These are phyloP conservation scores for Fusarium sp. DNA, from an alignment of 2,329 filamentous ascomycete species.

Conservation along the genomic window DNA sequence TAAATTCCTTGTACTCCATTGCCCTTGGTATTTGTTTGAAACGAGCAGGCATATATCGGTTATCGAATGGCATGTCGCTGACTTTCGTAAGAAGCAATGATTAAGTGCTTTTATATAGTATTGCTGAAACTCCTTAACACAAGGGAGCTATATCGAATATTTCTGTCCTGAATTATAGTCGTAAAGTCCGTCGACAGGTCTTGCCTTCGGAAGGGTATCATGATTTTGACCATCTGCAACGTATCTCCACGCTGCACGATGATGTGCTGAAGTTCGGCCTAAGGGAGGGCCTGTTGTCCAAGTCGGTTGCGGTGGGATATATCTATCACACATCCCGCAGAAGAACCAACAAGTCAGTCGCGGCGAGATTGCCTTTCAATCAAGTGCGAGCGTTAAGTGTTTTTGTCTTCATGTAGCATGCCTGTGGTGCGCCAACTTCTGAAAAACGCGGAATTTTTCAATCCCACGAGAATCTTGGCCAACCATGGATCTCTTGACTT, in stretches of 20 bases:
- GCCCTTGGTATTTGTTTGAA: background rate
- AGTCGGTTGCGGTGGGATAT: conserved; percentile 39
- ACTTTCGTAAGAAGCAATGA: conserved; percentile 18
- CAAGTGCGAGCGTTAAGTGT: conserved; percentile 39
- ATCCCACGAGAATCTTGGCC: conserved; percentile 9
- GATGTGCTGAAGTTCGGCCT: conserved; percentile 1
- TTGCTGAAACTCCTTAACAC: conserved; percentile 16
- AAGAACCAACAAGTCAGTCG: conserved; percentile 37
- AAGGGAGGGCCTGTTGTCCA: conserved; percentile 17
- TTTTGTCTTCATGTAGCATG: conserved; percentile 24
- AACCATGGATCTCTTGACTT: conserved; percentile 18
- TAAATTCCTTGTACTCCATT: conserved; percentile 21
- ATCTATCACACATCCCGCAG: conserved; percentile 42
- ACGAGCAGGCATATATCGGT: conserved; percentile 2
- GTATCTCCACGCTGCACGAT: background rate
- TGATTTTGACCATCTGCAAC: conserved; percentile 1
- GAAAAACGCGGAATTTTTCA: conserved; percentile 4
- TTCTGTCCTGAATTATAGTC: conserved; percentile 8
- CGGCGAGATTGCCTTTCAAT: conserved; percentile 41
- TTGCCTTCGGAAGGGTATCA: conserved; percentile 7
- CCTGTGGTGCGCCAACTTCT: conserved; percentile 6
- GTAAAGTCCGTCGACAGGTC: conserved; percentile 32
- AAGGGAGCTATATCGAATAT: conserved; percentile 15
- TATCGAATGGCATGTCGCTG: conserved; percentile 14
- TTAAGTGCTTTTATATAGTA: conserved; percentile 33